Evolutionary conservation across 129 eudicot genomes (phyloP), one percentile per base, ranked within the genome.

Genomic region (Lactuca saligna): DNA sequence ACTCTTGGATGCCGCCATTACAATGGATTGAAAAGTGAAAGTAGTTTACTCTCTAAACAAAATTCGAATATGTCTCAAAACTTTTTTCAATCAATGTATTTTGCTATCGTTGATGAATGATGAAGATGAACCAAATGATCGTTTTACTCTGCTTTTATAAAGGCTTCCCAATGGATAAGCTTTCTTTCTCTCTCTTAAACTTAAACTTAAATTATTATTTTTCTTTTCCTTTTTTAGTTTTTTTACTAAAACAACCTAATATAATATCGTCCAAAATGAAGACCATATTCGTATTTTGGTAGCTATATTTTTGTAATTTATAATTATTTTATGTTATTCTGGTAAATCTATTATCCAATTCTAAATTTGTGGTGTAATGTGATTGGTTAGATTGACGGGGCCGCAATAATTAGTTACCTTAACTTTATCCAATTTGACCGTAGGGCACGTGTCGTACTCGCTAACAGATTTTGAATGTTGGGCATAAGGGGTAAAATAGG

Each of bases 1-100:
- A 77, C 69, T 72, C 55, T 89, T 82, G 0, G 94, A 77, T 65
- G 88, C 75, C 38, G 95, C 97, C 95, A 87, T 87, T 38, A 29
- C 6, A 4, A 54, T 33, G 31, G 25, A 46, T 58, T 48, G 61
- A n/a, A 54, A 25, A 59, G 15, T 25, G 29, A 25, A 25, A 25
- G 29, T 57, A 11, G n/a, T 59, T 25, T 57, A 5, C 16, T 61
- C 41, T 53, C 9, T 70, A 3, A 20, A 54, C 15, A 16, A 38
- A 8, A 39, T 1, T 6, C 25, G 41, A 9, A 29, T 68, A 32
- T 73, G 65, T 54, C 61, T 68, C 75, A 9, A 49, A 73, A 11
- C 10, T 14, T 68, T 11, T 17, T 75, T 25, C 1, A 25, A 25
- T 15, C 61, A 8, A 34, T 44, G 34, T 14, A 48, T 53, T 66